phyloP scores from a whole-genome alignment of 176 grass and related monocot species.

The Echinochloa phyllopogon region DNA sequence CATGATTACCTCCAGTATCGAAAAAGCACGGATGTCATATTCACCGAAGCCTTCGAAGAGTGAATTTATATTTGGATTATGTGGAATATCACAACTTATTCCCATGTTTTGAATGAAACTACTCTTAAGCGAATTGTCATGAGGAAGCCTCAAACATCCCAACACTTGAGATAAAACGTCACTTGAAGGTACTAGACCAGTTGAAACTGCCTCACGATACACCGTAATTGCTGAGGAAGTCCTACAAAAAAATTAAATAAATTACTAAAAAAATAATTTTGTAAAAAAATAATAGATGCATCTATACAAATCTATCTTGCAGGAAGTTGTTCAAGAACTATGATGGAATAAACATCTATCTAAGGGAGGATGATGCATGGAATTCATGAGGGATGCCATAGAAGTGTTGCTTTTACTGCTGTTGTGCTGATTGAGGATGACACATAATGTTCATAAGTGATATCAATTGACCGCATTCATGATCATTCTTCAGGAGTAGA shows the following conservation, averaged over 20 bases:
- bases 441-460: not conserved
- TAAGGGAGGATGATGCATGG: not conserved
- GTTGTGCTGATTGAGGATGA: not conserved
- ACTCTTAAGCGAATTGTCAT: conserved; percentile 62
- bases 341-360: not conserved
- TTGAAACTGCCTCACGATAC: conserved; percentile 72
- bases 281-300: not conserved
- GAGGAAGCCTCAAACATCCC: conserved; percentile 92
- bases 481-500: not conserved
- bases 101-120: conserved; percentile 79
- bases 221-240: conserved; percentile 76
- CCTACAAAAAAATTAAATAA: conserved; percentile 54
- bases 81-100: conserved; percentile 73
- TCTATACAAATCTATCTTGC: not conserved
- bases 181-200: conserved; percentile 63
- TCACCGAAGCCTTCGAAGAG: conserved; percentile 89
- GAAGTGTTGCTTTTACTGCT: not conserved
- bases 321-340: conserved; percentile 1
- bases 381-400: not conserved
- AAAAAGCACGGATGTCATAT: conserved; percentile 89
- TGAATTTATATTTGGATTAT: conserved; percentile 71
- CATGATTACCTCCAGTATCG: conserved; percentile 82
- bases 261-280: not conserved
- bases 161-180: conserved; percentile 95
- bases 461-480: not conserved